Base-by-base conservation (phyloP, 106 monocot species). In the Dactylorhiza incarnata region DNA sequence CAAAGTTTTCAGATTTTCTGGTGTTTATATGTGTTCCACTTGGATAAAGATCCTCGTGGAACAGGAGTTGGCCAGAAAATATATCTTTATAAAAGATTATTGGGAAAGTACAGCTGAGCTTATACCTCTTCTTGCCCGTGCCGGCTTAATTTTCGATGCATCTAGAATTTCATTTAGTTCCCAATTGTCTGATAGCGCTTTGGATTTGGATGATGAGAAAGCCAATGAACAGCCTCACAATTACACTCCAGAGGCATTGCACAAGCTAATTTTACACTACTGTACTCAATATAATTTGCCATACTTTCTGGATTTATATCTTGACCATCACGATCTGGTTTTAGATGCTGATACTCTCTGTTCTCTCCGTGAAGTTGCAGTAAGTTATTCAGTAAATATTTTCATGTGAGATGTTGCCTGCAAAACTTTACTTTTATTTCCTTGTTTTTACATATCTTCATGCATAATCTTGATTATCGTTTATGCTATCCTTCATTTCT, bases 61-160 rank as follows among this genome's bases (percentile, higher is more conserved):
- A 76, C 77, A 82, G 86, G 84, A 88, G 76, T 76, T 99, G 54
- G 97, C 97, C 9, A 88, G 84, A 75, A 87, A 88, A 24, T 76
- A 78, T 77, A 91, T 99, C 76, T 99, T 99, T 26, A 24, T 99
- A 75, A 89, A 91, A 86, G 83, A 89, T 51, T 86, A 80, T 48
- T 99, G 97, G 97, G 78, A 86, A 73, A 85, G 76, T 79, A 80
- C 75, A 49, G 55, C 76, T 65, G 94, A 99, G 53, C 76, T 99
- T 26, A 51, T 94, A 44, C 45, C 82, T 23, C 81, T 99, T 81
- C 80, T 94, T 87, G 81, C 82, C 65, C 78, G 83, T 48, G 86
- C 97, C 22, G 86, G 86, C 14, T 83, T 91, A 58, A 58, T 92
- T 72, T 68, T 79, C 43, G 56, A 78, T 66, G 24, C 44, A 49